phyloP scores from a whole-genome alignment of 176 grass and related monocot genomes.

The Musa itinerans region DNA sequence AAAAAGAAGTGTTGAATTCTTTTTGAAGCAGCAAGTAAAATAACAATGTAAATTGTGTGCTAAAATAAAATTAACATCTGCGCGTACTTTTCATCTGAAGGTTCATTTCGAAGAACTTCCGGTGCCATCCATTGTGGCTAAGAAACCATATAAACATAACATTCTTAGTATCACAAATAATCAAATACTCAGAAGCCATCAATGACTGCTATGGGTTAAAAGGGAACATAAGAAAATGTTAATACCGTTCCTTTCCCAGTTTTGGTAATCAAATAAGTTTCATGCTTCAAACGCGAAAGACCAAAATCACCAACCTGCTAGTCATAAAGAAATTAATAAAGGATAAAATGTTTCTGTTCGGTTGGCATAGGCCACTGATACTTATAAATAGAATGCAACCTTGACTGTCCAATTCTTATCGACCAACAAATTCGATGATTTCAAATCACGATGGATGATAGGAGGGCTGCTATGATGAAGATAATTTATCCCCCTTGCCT shows the following conservation, averaged over 20 bases:
- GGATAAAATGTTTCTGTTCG: not conserved
- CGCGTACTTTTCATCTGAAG: constrained; percentile 14
- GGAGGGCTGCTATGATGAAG: constrained; percentile 88
- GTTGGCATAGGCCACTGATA: not conserved
- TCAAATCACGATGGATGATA: constrained; percentile 95
- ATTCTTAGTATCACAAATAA: not conserved
- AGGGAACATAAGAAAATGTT: not conserved
- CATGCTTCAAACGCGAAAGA: constrained; percentile 10
- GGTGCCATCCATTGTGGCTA: constrained; percentile 22
- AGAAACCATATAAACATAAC: not conserved
- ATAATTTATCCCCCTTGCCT: constrained; percentile 98
- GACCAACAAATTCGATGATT: constrained; percentile 95
- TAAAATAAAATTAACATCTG: not conserved
- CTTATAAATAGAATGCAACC: constrained; percentile 25
- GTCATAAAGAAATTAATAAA: not conserved
- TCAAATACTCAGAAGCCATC: not conserved
- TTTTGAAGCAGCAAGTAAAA: constrained; percentile 1
- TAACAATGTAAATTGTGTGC: not conserved
- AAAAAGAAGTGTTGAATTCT: constrained; percentile 7
- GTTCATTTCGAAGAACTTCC: constrained; percentile 20
- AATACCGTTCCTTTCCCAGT: constrained; percentile 15
- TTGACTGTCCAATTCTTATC: constrained; percentile 99
- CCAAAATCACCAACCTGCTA: constrained; percentile 51
- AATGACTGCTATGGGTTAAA: not conserved
- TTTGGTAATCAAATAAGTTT: constrained; percentile 14